phyloP scores from a whole-genome alignment of 106 monocot species.

The Dendrobium nobile region DNA sequence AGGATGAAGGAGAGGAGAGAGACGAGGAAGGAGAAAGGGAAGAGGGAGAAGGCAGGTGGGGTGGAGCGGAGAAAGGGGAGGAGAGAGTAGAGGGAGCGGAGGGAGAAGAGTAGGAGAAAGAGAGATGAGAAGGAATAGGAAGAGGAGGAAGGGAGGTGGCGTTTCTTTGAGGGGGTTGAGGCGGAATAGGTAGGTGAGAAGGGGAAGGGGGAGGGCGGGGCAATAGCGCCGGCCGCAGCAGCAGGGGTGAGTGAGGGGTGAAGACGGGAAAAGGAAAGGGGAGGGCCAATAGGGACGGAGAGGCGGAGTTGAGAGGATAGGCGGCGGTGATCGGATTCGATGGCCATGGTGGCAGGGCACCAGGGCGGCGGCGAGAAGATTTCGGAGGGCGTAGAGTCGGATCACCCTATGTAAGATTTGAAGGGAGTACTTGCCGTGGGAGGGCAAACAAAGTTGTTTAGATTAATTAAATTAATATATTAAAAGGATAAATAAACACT shows the following conservation, averaged over 20 bases:
- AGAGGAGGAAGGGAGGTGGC: slow-evolving; percentile 20
- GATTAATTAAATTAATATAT: too few relatives aligned
- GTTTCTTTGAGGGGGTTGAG: slow-evolving; percentile 8
- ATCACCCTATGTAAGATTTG: too few relatives aligned
- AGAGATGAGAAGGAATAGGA: slow-evolving; percentile 22
- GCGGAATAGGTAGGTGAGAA: slow-evolving; percentile 16
- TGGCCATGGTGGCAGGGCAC: not conserved
- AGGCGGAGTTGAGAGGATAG: slow-evolving; percentile 10
- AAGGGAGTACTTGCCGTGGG: too few relatives aligned
- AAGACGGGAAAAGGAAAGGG: not conserved
- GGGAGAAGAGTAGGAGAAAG: slow-evolving; percentile 21
- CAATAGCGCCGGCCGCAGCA: not conserved
- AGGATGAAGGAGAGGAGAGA: slow-evolving; percentile 11
- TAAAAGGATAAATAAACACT: too few relatives aligned
- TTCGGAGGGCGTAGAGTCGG: not conserved
- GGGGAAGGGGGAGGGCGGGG: slow-evolving; percentile 3
- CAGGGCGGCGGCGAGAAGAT: not conserved
- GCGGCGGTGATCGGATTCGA: not conserved
- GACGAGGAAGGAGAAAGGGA: slow-evolving; percentile 6
- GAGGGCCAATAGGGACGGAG: slow-evolving; percentile 6
- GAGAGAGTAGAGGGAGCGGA: slow-evolving; percentile 12
- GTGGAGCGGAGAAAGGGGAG: slow-evolving; percentile 15
- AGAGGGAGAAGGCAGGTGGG: slow-evolving; percentile 11
- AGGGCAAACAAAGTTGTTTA: too few relatives aligned
- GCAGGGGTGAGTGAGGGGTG: not conserved